These are phyloP conservation scores for Neopestalotiopsis clavispora DNA, from an alignment of 2,329 filamentous ascomycete species.

Conservation along the genomic window DNA sequence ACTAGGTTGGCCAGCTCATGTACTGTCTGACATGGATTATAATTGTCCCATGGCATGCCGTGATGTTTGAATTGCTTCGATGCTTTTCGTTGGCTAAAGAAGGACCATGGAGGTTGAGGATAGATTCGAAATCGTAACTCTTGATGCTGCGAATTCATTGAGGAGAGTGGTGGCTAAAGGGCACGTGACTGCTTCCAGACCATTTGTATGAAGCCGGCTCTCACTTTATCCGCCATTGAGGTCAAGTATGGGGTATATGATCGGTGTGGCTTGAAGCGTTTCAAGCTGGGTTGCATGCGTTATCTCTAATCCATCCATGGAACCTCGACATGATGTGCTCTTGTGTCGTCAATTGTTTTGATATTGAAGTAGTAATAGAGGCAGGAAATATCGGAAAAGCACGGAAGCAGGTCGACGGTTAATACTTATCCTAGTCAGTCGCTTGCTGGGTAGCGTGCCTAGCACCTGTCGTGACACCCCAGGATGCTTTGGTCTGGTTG, in stretches of 20 bases:
- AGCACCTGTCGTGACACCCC: not conserved
- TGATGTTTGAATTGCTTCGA: not conserved
- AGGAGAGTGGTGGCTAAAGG: not conserved
- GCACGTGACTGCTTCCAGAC: not conserved
- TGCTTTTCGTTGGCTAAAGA: not conserved
- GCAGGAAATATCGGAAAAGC: slow-evolving; percentile 5
- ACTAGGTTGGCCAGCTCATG: not conserved
- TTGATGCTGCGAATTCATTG: not conserved
- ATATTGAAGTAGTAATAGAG: not conserved
- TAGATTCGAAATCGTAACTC: not conserved
- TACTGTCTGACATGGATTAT: not conserved
- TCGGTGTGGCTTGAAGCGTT: not conserved
- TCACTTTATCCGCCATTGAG: not conserved
- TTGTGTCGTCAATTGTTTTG: not conserved
- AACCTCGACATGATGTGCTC: not conserved
- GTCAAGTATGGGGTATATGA: not conserved
- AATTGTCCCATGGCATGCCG: not conserved
- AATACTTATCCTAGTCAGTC: not conserved
- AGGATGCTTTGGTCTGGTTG: not conserved
- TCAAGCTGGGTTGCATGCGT: slow-evolving; percentile 1
- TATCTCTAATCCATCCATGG: not conserved
- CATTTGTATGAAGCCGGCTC: not conserved
- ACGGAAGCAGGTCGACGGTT: slow-evolving; percentile 5
- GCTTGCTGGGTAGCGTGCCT: not conserved
- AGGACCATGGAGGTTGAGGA: not conserved